phyloP scores from a whole-genome alignment of 495 filamentous ascomycete species.

The Neurospora tetrasperma region DNA sequence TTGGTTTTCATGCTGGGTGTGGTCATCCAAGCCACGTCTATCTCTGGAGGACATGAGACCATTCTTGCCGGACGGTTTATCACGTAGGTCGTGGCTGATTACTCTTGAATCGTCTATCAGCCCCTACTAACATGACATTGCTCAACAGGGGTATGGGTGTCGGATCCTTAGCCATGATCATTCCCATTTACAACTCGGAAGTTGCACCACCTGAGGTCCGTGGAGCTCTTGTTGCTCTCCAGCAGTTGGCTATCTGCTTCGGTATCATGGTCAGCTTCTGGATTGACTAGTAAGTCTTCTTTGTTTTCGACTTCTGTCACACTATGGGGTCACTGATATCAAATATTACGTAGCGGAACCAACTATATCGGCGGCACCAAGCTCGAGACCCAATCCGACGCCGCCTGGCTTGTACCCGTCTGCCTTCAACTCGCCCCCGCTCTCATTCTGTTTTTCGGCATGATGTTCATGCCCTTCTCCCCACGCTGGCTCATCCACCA shows the following conservation, averaged over 20 bases:
- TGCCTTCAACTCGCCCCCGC: slow-evolving; percentile 54
- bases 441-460: slow-evolving; percentile 52
- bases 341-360: slow-evolving; percentile 34
- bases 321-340: slow-evolving; percentile 12
- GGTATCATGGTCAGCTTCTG: slow-evolving; percentile 81
- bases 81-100: slow-evolving; percentile 31
- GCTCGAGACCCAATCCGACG: slow-evolving; percentile 48
- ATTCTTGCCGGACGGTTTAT: slow-evolving; percentile 70
- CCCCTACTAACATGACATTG: not conserved
- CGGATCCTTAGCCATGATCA: slow-evolving; percentile 56
- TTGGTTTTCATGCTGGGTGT: slow-evolving; percentile 69
- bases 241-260: slow-evolving; percentile 73
- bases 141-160: slow-evolving; percentile 52
- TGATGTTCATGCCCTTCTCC: slow-evolving; percentile 73
- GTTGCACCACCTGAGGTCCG: slow-evolving; percentile 50
- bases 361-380: slow-evolving; percentile 70
- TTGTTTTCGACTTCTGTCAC: not conserved
- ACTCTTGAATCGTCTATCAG: not conserved
- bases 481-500: slow-evolving; percentile 73
- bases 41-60: slow-evolving; percentile 40
- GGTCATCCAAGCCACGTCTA: slow-evolving; percentile 58
- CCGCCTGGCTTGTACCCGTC: slow-evolving; percentile 59
- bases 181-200: slow-evolving; percentile 62
- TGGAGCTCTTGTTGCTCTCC: slow-evolving; percentile 64
- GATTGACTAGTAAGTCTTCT: slow-evolving; percentile 52